Base-by-base conservation (phyloP, 2,329 filamentous ascomycete species). In the Pseudopyrenochaeta lycopersici region DNA sequence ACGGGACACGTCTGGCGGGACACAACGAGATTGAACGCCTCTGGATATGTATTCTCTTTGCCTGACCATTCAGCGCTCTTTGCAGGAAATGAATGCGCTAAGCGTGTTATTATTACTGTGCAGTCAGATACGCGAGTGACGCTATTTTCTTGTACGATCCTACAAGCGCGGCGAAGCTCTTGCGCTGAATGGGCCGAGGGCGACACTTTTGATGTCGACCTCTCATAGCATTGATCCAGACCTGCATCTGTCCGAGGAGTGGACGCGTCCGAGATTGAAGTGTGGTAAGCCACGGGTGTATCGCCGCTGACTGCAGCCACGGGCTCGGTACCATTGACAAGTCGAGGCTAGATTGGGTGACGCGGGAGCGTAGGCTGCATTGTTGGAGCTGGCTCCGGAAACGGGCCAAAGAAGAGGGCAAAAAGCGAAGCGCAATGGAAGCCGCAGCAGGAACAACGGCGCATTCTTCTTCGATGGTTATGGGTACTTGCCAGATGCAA, bases 221-320 rank as follows among this genome's bases (percentile, higher is more conserved):
- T 40, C 17, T 20, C 9, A 18, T 12, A 12, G 20, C 18, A 40
- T 7, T 2, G 20, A 14, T 20, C 2, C 15, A 17, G 38, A 20
- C 4, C 6, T 23, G 38, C 38, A 20, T 40, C 38, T 12, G 3
- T 15, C n/a, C 10, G 12, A 17, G 7, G 12, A 12, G 17, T 12
- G 17, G 10, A 29, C 23, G 40, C 30, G 9, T n/a, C 23, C 23
- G 23, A 9, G n/a, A 30, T 15, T 39, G 14, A 43, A 46, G 36
- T 23, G 31, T 41, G 42, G 47, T 32, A 39, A 31, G 41, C 38
- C 54, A 53, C 49, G 54, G 54, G 39, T 36, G 23, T 49, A n/a
- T 49, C 30, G 41, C 49, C 38, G 53, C 49, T 52, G 39, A 44
- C 53, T 56, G 39, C 49, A 56, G 52, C 49, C 54, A 49, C 46